Evolutionary conservation across 208 protist genomes (phyloP).

Genomic region (Trypanosoma melophagium): DNA sequence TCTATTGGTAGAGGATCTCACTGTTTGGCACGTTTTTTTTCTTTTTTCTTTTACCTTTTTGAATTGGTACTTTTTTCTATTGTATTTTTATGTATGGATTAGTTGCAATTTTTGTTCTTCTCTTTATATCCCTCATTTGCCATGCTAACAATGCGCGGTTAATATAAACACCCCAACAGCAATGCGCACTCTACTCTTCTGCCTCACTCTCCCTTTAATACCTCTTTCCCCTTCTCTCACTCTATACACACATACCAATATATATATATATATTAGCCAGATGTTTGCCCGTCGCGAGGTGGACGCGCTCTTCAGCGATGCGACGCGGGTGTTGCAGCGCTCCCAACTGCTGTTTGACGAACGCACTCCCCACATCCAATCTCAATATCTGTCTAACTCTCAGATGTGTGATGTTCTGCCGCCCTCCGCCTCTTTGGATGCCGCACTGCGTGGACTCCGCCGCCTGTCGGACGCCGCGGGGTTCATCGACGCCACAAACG

Average conservation of each 20-base stretch:
- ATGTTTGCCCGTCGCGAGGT: slow-evolving; percentile 60
- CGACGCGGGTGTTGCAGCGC: slow-evolving; percentile 36
- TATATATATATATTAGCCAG: not conserved
- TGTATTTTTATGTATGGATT: not conserved
- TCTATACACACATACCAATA: slow-evolving; percentile 9
- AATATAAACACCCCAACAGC: no score
- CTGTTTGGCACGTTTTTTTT: not conserved
- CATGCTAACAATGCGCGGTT: no score
- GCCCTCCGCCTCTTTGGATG: slow-evolving; percentile 15
- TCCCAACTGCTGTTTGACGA: slow-evolving; percentile 57
- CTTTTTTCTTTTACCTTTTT: not conserved
- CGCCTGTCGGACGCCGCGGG: slow-evolving; percentile 33
- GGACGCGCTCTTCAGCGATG: slow-evolving; percentile 53
- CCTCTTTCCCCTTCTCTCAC: slow-evolving; percentile 14
- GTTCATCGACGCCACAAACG: slow-evolving; percentile 45
- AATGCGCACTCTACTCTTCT: slow-evolving; percentile 1
- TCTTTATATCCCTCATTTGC: no score
- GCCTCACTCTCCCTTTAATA: slow-evolving; percentile 13
- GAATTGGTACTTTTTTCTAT: not conserved
- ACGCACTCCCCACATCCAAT: slow-evolving; percentile 24
- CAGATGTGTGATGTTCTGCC: not conserved
- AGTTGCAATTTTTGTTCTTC: no score
- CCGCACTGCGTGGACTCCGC: slow-evolving; percentile 25
- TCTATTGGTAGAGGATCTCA: not conserved
- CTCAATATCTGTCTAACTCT: no score